phyloP scores from a whole-genome alignment of 2,329 filamentous ascomycete species.

The Purpureocillium takamizusanense region DNA sequence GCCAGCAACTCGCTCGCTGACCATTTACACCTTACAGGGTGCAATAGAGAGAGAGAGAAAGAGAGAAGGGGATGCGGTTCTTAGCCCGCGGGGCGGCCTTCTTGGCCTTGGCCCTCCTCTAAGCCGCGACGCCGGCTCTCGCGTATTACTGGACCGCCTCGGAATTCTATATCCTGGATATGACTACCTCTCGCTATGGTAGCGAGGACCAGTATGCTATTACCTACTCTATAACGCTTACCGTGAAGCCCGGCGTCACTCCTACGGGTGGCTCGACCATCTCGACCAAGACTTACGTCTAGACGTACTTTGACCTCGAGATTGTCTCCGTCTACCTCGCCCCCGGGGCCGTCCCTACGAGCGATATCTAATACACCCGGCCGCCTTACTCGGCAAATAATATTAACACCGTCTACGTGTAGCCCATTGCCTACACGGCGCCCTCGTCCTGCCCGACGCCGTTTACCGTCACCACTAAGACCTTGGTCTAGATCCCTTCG shows the following conservation, averaged over 20 bases:
- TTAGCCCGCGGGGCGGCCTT: too few species aligned
- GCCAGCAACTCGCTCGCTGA: too few species aligned
- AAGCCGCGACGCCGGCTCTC: too few species aligned
- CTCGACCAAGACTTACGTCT: slow-evolving; percentile 3
- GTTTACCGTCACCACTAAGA: slow-evolving; percentile 13
- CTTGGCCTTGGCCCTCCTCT: too few species aligned
- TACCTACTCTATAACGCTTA: slow-evolving; percentile 4
- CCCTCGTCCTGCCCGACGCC: slow-evolving; percentile 15
- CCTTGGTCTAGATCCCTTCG: slow-evolving; percentile 4
- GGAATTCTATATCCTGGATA: slow-evolving; percentile 7
- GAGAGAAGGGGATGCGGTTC: too few species aligned
- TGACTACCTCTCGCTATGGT: slow-evolving; percentile 5
- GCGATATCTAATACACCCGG: slow-evolving; percentile 4
- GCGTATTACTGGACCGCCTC: slow-evolving; percentile 10
- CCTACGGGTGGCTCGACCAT: slow-evolving; percentile 2
- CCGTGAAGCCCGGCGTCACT: slow-evolving; percentile 6
- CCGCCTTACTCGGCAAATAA: slow-evolving; percentile 5
- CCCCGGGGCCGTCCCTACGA: slow-evolving; percentile 2
- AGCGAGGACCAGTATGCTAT: slow-evolving; percentile 4
- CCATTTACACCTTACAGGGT: too few species aligned
- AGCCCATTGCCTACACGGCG: slow-evolving; percentile 13
- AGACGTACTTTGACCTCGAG: slow-evolving; percentile 9
- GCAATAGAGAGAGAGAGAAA: too few species aligned
- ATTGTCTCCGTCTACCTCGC: slow-evolving; percentile 9
- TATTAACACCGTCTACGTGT: slow-evolving; percentile 8